phyloP scores from a whole-genome alignment of 345 rosid genomes.

The Salix brachista region DNA sequence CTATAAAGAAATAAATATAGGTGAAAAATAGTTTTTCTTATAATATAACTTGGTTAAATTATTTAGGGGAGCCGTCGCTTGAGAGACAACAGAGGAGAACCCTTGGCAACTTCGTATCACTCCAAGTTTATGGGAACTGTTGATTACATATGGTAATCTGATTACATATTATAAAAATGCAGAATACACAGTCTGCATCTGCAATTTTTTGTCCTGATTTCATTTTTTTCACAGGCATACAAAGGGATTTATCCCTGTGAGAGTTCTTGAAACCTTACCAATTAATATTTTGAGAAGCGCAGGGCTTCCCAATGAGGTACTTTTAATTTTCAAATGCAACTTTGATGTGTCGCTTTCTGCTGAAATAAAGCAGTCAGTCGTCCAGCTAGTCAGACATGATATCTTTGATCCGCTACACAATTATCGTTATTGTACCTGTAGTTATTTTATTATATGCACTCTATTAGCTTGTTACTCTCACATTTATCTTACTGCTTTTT shows the following conservation, averaged over 20 bases:
- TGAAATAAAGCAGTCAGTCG: not conserved
- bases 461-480: not conserved
- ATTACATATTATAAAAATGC: not conserved
- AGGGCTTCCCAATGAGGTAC: slow-evolving; percentile 84
- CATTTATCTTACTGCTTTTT: not conserved
- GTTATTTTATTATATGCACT: not conserved
- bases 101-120: slow-evolving; percentile 89
- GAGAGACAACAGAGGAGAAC: slow-evolving; percentile 72
- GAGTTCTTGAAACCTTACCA: slow-evolving; percentile 90
- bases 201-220: slow-evolving; percentile 7
- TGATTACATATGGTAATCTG: slow-evolving; percentile 80
- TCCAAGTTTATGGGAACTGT: slow-evolving; percentile 85
- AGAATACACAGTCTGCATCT: not conserved
- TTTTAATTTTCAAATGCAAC: not conserved
- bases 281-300: slow-evolving; percentile 48
- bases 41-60: slow-evolving; percentile 14
- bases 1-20: not conserved
- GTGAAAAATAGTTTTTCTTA: not conserved
- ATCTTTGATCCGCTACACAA: too few species aligned
- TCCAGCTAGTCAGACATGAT: not conserved
- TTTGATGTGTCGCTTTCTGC: slow-evolving; percentile 1
- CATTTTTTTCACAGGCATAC: slow-evolving; percentile 61
- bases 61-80: slow-evolving; percentile 56
- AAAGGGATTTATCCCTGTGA: slow-evolving; percentile 61
- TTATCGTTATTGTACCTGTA: not conserved